Percentiles rank a stretch among this genome's conserved stretches.
These are phyloP conservation scores for Chytriomyces sp. DNA, from an alignment of 192 early-diverging fungal species.

Conservation along the genomic window DNA sequence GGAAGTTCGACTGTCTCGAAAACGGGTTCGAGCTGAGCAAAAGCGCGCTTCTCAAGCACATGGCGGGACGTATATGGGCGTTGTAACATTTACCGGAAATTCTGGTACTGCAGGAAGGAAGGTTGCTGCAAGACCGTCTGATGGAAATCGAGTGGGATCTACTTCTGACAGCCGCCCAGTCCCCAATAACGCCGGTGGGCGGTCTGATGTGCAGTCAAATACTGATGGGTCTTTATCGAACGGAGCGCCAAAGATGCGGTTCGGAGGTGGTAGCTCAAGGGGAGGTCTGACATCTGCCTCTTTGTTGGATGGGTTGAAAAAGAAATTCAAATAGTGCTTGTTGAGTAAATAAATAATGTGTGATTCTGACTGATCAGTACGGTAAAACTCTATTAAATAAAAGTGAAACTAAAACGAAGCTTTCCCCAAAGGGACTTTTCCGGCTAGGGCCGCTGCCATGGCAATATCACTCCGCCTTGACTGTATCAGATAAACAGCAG, in stretches of 20 bases:
- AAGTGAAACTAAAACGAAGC: no score
- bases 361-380: no score
- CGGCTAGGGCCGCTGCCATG: slow-evolving; percentile 13
- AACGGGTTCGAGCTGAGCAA: slow-evolving; percentile 58
- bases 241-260: background rate
- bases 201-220: background rate
- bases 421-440: background rate
- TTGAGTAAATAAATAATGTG: no score
- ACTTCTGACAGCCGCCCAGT: no score
- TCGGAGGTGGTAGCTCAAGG: slow-evolving; percentile 4
- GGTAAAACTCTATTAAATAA: no score
- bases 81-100: slow-evolving; percentile 92
- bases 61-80: slow-evolving; percentile 58
- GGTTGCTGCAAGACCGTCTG: slow-evolving; percentile 4
- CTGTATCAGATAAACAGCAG: background rate
- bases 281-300: slow-evolving; percentile 14
- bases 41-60: slow-evolving; percentile 21
- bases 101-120: slow-evolving; percentile 64
- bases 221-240: background rate
- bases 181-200: no score
- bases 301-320: slow-evolving; percentile 22
- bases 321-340: background rate
- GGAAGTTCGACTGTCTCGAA: slow-evolving; percentile 76
- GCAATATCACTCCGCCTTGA: slow-evolving; percentile 10
- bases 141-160: no score